Conservation (phyloP, 106 monocot genomes). For the Posidonia australis region DNA sequence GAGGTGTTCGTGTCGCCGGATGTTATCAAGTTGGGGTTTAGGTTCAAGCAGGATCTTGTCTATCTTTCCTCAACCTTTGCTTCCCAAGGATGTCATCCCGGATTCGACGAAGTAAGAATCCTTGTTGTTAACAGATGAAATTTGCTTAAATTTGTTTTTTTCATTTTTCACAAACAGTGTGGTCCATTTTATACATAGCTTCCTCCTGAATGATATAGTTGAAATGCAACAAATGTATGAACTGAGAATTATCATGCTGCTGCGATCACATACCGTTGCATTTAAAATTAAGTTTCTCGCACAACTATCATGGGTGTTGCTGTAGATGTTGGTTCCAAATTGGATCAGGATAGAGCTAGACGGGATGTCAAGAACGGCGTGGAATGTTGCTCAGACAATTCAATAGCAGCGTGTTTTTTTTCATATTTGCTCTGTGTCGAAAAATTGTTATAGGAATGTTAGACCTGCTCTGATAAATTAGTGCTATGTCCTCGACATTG, state of each 20-base stretch:
- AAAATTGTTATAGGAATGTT: too few relatives aligned
- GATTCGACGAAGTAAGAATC: constrained; percentile 53
- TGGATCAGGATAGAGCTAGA: too few relatives aligned
- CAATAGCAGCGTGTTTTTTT: too few relatives aligned
- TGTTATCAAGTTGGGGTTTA: constrained; percentile 77
- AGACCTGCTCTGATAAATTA: too few relatives aligned
- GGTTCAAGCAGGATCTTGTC: constrained; percentile 85
- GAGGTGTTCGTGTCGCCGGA: constrained; percentile 52
- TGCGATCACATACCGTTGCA: neutral
- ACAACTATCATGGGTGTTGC: neutral
- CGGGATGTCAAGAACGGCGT: too few relatives aligned
- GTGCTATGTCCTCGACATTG: too few relatives aligned
- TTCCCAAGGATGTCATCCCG: constrained; percentile 35
- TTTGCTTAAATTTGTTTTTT: neutral
- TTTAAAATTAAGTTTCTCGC: neutral
- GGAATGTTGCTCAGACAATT: too few relatives aligned
- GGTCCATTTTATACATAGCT: too few relatives aligned
- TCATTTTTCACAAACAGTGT: neutral
- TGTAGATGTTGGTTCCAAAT: too few relatives aligned
- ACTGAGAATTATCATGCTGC: neutral
- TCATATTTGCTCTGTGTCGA: too few relatives aligned
- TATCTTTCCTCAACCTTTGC: constrained; percentile 76
- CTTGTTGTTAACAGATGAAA: neutral
- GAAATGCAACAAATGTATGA: neutral
- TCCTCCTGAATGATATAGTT: too few relatives aligned